phyloP scores from a whole-genome alignment of 805 yeast species.

The Wickerhamiella spandovensis region DNA sequence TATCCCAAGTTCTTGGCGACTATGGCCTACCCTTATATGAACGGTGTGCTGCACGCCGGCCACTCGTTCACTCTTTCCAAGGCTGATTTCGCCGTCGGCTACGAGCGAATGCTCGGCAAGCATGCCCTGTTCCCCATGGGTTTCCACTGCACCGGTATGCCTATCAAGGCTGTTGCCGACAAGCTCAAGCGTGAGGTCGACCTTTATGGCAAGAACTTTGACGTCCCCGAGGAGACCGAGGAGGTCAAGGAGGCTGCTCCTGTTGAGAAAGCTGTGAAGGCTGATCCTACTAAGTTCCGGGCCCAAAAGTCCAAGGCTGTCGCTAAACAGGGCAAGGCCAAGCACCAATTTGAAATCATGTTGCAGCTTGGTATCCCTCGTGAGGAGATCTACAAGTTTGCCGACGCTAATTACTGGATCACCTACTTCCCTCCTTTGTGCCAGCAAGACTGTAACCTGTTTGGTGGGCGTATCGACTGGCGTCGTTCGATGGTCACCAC shows the following conservation, averaged over 20 bases:
- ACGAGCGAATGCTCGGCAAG: constrained; percentile 88
- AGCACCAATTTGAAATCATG: constrained; percentile 94
- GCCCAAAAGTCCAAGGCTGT: constrained; percentile 90
- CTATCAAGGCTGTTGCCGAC: constrained; percentile 88
- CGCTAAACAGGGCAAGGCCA: constrained; percentile 87
- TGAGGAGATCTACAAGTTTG: constrained; percentile 74
- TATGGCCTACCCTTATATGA: constrained; percentile 99
- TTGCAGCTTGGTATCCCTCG: constrained; percentile 77
- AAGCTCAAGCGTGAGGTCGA: constrained; percentile 88
- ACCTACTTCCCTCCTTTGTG: constrained; percentile 83
- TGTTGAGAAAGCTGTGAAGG: constrained; percentile 31
- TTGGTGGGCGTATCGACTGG: constrained; percentile 97
- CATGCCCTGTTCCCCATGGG: constrained; percentile 91
- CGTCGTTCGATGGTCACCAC: constrained; percentile 93
- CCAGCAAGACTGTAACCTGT: constrained; percentile 57
- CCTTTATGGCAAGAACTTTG: constrained; percentile 71
- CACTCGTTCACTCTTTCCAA: constrained; percentile 92
- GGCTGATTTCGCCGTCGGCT: constrained; percentile 84
- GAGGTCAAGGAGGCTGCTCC: constrained; percentile 21
- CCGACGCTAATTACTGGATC: constrained; percentile 89
- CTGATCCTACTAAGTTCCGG: constrained; percentile 78
- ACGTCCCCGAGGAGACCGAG: constrained; percentile 25
- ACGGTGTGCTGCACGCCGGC: constrained; percentile 96
- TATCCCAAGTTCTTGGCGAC: constrained; percentile 82
- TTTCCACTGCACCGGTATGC: constrained; percentile 99